phyloP scores from a whole-genome alignment of 371 early-diverging fungal species.

The Sporodiniella umbellata region DNA sequence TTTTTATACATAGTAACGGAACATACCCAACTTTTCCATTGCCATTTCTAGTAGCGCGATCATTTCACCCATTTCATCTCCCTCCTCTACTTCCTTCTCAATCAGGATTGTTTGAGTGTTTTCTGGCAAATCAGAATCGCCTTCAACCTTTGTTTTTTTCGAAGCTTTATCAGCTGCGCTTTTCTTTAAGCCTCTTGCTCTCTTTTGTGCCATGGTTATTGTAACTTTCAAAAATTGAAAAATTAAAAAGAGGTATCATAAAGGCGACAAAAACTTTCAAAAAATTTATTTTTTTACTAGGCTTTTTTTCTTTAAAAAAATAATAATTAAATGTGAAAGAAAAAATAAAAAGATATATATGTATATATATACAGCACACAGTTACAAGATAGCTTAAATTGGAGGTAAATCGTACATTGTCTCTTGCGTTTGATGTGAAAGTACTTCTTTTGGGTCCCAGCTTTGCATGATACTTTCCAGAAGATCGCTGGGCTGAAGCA shows the following conservation, averaged over 20 bases:
- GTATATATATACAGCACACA: no score
- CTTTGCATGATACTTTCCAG: background rate
- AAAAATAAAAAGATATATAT: background rate
- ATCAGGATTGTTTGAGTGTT: conserved; percentile 49
- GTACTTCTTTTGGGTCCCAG: background rate
- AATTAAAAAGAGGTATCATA: background rate
- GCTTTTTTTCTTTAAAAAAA: background rate
- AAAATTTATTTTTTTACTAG: background rate
- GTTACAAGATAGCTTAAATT: no score
- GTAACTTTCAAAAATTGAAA: background rate
- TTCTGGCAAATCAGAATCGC: conserved; percentile 20
- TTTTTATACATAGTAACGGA: no score
- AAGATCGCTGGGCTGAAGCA: background rate
- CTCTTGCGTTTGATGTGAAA: background rate
- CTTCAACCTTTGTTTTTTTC: conserved; percentile 34
- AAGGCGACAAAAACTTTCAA: no score
- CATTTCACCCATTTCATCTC: conserved; percentile 49
- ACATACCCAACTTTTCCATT: conserved; percentile 42
- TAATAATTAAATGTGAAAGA: background rate
- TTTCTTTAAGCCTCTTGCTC: conserved; percentile 46
- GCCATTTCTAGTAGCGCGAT: conserved; percentile 43
- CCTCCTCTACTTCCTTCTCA: conserved; percentile 49
- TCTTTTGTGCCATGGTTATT: conserved; percentile 29
- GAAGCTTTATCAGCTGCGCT: conserved; percentile 30
- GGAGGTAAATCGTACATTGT: background rate